A percentile compares a stretch with the other conserved stretches of the same genome.
These are phyloP conservation scores for Oryza brachyantha DNA, from an alignment of 176 grass and related monocot species.

Conservation along the genomic window DNA sequence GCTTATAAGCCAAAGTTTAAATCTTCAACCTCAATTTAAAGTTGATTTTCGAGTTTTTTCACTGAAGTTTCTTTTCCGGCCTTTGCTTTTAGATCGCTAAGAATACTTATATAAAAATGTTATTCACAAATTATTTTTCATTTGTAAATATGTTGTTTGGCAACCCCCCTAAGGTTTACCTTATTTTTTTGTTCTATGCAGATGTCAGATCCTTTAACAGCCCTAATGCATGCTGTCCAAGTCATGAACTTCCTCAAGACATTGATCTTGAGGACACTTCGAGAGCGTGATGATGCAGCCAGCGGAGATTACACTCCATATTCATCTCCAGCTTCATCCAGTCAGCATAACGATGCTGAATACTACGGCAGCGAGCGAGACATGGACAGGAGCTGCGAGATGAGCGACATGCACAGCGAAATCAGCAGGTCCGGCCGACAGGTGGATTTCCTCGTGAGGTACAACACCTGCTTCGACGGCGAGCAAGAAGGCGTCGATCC, in stretches of 20 bases:
- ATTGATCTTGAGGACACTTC: constrained; percentile 75
- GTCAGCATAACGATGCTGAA: constrained; percentile 18
- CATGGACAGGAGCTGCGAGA: constrained; percentile 50
- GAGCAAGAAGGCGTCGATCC: constrained; percentile 46
- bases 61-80: no score
- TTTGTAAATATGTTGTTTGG: no score
- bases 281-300: constrained; percentile 64
- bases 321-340: constrained; percentile 58
- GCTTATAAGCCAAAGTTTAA: no score
- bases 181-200: constrained; percentile 45
- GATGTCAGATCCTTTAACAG: constrained; percentile 99
- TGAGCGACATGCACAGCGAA: constrained; percentile 51
- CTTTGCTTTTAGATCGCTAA: no score
- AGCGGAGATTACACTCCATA: constrained; percentile 54
- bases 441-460: constrained; percentile 45
- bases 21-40: no score
- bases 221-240: constrained; percentile 96
- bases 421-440: constrained; percentile 42
- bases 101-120: no score
- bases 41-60: no score
- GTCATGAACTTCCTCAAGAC: constrained; percentile 97
- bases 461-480: constrained; percentile 54
- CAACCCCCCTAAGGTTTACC: constrained; percentile 2
- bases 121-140: no score
- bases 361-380: constrained; percentile 35